Evolutionary conservation across 2,329 filamentous ascomycete species (phyloP), one percentile per base, ranked within the genome.

Genomic region (Penicillium sp.): DNA sequence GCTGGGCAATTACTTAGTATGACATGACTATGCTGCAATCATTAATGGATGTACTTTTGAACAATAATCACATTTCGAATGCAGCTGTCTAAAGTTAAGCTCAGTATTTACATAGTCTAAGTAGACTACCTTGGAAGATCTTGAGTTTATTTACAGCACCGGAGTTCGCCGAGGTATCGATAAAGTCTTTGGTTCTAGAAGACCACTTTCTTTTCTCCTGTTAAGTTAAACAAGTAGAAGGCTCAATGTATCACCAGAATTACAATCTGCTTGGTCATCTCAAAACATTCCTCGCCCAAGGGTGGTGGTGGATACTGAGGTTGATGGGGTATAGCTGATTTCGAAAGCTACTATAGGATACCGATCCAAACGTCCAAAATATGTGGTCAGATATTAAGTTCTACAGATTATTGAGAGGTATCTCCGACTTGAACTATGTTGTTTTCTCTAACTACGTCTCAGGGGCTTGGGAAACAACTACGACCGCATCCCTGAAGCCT

Each of bases 271-370:
- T 58, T 60, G 6, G 62, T 54, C 46, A 61, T 59, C 15, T 56
- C 49, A 29, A 67, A 40, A 40, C 63, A 66, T 42, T 66, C 63
- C 38, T 67, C 64, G 44, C 66, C 64, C 15, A 53, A 67, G 58
- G 3, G 54, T 55, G 9, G 54, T 58, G 5, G 63, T 63, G 24
- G 65, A 63, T 2, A 65, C 37, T 37, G 66, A 63, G 35, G 65
- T 55, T 6, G 61, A 60, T 18, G 15, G 15, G 15, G 15, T 18
- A 18, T 18, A 18, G 15, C 15, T 18, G 15, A 18, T 18, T 18
- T 18, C 15, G 15, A 18, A 18, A 18, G 15, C 15, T 18, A 18
- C 15, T 18, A 18, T 18, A 18, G 15, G 15, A 18, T 18, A 18
- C 15, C 15, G 15, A 18, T 18, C 15, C 15, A 18, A 18, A 18